Base-by-base conservation (phyloP, 768 basidiomycete species). In the Ramaria sp. region DNA sequence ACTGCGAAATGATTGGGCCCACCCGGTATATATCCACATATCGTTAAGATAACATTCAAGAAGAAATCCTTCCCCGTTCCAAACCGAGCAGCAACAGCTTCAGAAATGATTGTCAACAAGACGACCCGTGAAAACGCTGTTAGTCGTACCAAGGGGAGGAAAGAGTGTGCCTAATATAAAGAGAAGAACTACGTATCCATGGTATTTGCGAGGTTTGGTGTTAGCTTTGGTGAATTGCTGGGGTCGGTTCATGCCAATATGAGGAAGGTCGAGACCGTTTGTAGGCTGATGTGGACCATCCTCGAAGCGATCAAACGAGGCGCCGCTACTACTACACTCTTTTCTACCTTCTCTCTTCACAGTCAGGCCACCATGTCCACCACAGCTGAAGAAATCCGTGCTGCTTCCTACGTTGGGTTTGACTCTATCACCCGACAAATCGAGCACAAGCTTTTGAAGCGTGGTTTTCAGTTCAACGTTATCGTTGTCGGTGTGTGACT, bases 381-480 rank as follows among this genome's bases (percentile, higher is more conserved):
- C 53, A 75, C 79, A 68, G 63, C 72, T 60, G 79, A 83, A 51
- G 93, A 95, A 75, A 93, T 96, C 64, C 84, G 87, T 64, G 92
- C 93, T 33, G 79, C 88, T 61, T 84, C 88, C 48, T 95, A 97
- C 70, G 94, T 98, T 71, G 94, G 94, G 68, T 98, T 98, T 76
- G 94, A 98, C 79, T 84, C 88, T 62, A 96, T 98, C 71, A 95
- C 93, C 59, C 82, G 84, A 67, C 95, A 97, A 73, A 97, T 97
- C 64, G 95, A 99, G 78, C 89, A 94, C 80, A 97, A 97, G 81
- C 86, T 97, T 62, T 81, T 98, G 75, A 97, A 97, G 76, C 84
- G 95, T 61, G 95, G 95, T 59, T 98, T 98, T 79, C 91, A 97
- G 78, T 98, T 98, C 82, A 98, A 97, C 67, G 88, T 96, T 59